These are phyloP conservation scores for Miamiensis avidus DNA, from an alignment of 169 alveolate species.

Conservation along the genomic window DNA sequence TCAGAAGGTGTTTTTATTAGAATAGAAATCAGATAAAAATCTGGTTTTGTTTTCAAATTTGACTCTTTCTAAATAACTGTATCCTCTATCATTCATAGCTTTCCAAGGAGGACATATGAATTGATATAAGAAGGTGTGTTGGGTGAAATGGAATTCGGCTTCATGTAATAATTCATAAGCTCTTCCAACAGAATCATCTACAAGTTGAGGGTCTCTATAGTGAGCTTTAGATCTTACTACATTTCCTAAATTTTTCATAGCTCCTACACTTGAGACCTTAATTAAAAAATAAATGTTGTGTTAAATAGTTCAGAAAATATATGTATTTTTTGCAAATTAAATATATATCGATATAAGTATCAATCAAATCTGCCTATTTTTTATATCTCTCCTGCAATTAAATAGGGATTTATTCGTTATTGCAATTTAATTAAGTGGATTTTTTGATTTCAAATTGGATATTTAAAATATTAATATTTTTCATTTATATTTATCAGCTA, in stretches of 20 bases:
- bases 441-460: too few relatives aligned
- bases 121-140: conserved; percentile 16
- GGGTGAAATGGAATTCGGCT: conserved; percentile 20
- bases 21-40: conserved; percentile 14
- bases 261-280: background rate
- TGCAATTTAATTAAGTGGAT: too few relatives aligned
- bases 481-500: too few relatives aligned
- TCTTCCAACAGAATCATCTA: background rate
- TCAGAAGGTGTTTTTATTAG: background rate
- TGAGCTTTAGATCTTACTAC: conserved; percentile 5
- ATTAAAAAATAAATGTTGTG: too few relatives aligned
- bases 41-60: conserved; percentile 17
- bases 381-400: too few relatives aligned
- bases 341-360: too few relatives aligned
- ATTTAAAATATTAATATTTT: too few relatives aligned
- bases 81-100: conserved; percentile 22
- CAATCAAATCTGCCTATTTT: too few relatives aligned
- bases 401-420: too few relatives aligned
- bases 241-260: conserved; percentile 22
- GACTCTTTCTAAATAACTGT: conserved; percentile 9
- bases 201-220: conserved; percentile 17
- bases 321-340: too few relatives aligned
- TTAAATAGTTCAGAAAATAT: too few relatives aligned
- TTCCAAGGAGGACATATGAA: conserved; percentile 5
- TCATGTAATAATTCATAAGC: conserved; percentile 15